Conservation (phyloP, 1,139 yeast species). For the Pichia kudriavzevii region DNA sequence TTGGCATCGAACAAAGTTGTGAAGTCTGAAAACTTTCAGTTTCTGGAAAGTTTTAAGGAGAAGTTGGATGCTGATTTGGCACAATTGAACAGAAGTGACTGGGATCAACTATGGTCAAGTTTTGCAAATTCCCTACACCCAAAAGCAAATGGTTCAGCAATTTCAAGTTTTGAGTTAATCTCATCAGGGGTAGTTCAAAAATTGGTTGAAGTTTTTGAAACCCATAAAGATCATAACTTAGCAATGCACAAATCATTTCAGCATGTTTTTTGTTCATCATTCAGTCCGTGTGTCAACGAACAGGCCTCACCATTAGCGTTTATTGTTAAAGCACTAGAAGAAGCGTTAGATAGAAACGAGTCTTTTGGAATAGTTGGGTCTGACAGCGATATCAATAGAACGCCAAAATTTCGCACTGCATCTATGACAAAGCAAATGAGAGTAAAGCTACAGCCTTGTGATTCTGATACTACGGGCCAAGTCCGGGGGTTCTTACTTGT, state of each 20-base stretch:
- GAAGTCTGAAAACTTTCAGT: slow-evolving; percentile 24
- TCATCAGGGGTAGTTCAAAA: slow-evolving; percentile 57
- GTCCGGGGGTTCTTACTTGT: slow-evolving; percentile 46
- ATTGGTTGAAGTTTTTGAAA: slow-evolving; percentile 37
- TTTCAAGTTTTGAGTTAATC: slow-evolving; percentile 72
- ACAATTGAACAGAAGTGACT: slow-evolving; percentile 29
- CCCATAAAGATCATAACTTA: slow-evolving; percentile 24
- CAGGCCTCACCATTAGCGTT: slow-evolving; percentile 32
- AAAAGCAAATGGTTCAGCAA: slow-evolving; percentile 26
- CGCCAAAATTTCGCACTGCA: slow-evolving; percentile 36
- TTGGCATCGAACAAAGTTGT: slow-evolving; percentile 15
- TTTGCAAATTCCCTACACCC: slow-evolving; percentile 31
- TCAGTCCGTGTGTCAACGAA: slow-evolving; percentile 22
- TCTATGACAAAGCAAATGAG: slow-evolving; percentile 70
- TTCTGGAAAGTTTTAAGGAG: slow-evolving; percentile 26
- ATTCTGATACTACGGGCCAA: slow-evolving; percentile 29
- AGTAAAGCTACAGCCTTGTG: slow-evolving; percentile 40
- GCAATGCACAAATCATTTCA: slow-evolving; percentile 41
- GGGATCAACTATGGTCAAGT: slow-evolving; percentile 43
- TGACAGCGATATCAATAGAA: slow-evolving; percentile 17
- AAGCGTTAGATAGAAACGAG: slow-evolving; percentile 68
- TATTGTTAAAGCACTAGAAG: slow-evolving; percentile 57
- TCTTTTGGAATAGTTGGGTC: slow-evolving; percentile 59
- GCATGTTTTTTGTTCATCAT: slow-evolving; percentile 34
- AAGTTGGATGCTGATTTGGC: slow-evolving; percentile 18